Percentiles rank a stretch among this genome's conserved stretches.
Evolutionary conservation across 192 early-diverging fungal genomes (phyloP).

Genomic region (Umbelopsis ramanniana): DNA sequence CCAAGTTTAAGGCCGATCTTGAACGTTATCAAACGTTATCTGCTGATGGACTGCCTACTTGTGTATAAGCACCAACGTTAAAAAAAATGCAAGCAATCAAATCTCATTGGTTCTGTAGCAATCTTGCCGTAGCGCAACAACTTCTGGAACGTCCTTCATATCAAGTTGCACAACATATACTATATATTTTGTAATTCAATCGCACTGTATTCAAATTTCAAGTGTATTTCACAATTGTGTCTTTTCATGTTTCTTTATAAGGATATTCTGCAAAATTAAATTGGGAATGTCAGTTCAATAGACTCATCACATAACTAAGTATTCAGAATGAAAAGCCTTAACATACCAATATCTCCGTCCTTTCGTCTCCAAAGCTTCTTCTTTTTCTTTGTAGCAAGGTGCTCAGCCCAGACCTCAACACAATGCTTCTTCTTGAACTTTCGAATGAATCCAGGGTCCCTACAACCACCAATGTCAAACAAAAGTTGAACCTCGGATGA

Average conservation of each 20-base stretch:
- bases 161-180: background rate
- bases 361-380: slow-evolving; percentile 89
- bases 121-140: background rate
- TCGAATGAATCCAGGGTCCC: slow-evolving; percentile 88
- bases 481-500: background rate
- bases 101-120: background rate
- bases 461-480: slow-evolving; percentile 22
- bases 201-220: background rate
- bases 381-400: slow-evolving; percentile 73
- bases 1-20: slow-evolving; percentile 5
- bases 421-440: slow-evolving; percentile 86
- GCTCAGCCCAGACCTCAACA: slow-evolving; percentile 75
- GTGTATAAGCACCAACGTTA: background rate
- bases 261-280: slow-evolving; percentile 25
- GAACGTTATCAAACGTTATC: background rate
- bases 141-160: too few relatives aligned
- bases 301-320: background rate
- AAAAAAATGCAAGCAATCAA: too few relatives aligned
- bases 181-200: background rate
- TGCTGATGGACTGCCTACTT: background rate
- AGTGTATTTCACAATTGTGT: background rate
- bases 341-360: slow-evolving; percentile 46
- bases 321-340: background rate
- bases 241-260: slow-evolving; percentile 30
- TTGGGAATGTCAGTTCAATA: background rate